Conservation (phyloP, 2,329 filamentous ascomycete genomes). For the Juglanconis sp. region DNA sequence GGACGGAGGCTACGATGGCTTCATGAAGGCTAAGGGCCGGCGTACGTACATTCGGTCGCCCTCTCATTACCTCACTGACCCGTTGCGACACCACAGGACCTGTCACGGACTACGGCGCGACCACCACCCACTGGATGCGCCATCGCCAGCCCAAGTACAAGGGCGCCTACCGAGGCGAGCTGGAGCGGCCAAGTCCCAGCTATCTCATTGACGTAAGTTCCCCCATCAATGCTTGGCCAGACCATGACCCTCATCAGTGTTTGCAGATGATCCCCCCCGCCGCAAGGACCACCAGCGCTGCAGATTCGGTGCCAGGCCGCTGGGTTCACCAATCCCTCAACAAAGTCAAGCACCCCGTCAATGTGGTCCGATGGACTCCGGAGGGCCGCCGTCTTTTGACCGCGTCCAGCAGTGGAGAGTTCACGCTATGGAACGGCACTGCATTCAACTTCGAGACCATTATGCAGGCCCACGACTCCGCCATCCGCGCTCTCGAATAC, state of each 20-base stretch:
- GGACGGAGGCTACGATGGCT: slow-evolving; percentile 17
- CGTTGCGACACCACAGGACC: slow-evolving; percentile 55
- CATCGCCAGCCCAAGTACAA: slow-evolving; percentile 75
- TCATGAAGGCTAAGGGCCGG: slow-evolving; percentile 45
- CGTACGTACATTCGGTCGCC: slow-evolving; percentile 37
- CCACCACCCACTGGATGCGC: slow-evolving; percentile 87
- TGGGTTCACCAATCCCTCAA: slow-evolving; percentile 97
- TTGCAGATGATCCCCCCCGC: slow-evolving; percentile 79
- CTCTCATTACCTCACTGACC: neutral
- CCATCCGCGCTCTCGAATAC: slow-evolving; percentile 79
- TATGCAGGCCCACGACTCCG: slow-evolving; percentile 93
- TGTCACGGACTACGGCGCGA: slow-evolving; percentile 90
- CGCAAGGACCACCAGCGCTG: slow-evolving; percentile 69
- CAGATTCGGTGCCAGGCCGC: slow-evolving; percentile 87
- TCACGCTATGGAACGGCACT: slow-evolving; percentile 97
- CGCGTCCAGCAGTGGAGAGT: slow-evolving; percentile 93
- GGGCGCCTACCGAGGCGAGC: slow-evolving; percentile 67
- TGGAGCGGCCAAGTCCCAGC: slow-evolving; percentile 80
- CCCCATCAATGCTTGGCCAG: neutral
- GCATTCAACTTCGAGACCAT: slow-evolving; percentile 99
- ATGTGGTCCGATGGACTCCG: slow-evolving; percentile 95
- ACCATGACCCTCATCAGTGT: neutral
- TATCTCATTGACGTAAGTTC: slow-evolving; percentile 80
- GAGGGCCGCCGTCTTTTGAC: slow-evolving; percentile 89
- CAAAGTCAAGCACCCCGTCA: slow-evolving; percentile 96